Evolutionary conservation across 176 grass and related monocot genomes (phyloP).

Genomic region (Melocanna baccifera): DNA sequence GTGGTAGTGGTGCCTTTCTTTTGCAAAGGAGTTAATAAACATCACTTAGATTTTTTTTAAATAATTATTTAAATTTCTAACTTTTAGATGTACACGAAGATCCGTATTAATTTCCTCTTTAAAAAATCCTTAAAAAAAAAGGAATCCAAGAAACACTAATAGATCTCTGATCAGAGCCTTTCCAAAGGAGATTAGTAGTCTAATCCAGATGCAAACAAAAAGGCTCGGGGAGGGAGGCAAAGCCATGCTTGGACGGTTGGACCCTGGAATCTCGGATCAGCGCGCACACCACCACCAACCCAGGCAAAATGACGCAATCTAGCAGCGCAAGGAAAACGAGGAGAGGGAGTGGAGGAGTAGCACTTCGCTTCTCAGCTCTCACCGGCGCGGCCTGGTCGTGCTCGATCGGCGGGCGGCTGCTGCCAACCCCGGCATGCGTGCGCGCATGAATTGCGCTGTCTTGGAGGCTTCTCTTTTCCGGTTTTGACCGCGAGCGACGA

Average conservation of each 20-base stretch:
- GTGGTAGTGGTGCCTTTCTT: not conserved
- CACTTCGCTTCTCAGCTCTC: not conserved
- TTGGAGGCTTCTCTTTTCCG: not conserved
- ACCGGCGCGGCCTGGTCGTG: no score
- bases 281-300: not conserved
- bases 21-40: no score
- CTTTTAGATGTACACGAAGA: no score
- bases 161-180: not conserved
- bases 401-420: not conserved
- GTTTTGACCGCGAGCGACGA: not conserved
- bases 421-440: not conserved
- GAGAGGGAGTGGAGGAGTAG: no score
- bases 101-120: no score
- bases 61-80: no score
- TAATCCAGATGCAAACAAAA: not conserved
- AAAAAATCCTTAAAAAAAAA: no score
- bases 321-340: not conserved
- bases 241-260: not conserved
- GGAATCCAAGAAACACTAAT: not conserved
- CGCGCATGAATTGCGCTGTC: not conserved
- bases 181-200: not conserved
- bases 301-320: not conserved
- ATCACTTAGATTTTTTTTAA: no score
- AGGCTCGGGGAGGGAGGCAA: not conserved
- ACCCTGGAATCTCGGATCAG: not conserved